Conservation (phyloP, 2,329 filamentous ascomycete species). For the Acephala macrosclerotiorum region DNA sequence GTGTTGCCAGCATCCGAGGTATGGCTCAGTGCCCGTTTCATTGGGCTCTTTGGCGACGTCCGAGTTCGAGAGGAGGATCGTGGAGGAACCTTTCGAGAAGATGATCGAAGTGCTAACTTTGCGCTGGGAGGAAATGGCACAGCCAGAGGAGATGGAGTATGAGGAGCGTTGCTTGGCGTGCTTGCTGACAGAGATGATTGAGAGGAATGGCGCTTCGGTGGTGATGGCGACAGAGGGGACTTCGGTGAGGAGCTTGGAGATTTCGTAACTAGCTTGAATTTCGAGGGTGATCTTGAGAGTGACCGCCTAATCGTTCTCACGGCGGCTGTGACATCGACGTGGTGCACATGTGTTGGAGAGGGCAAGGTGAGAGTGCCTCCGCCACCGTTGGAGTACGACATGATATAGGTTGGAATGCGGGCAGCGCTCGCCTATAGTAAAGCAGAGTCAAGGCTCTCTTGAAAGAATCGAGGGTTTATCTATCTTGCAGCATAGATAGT, state of each 20-base stretch:
- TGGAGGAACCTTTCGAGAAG: conserved; percentile 65
- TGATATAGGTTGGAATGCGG: conserved; percentile 46
- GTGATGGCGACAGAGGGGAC: conserved; percentile 66
- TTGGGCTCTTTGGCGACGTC: conserved; percentile 80
- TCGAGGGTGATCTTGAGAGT: conserved; percentile 92
- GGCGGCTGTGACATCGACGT: conserved; percentile 82
- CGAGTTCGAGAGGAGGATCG: conserved; percentile 67
- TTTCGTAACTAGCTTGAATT: conserved; percentile 71
- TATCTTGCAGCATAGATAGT: conserved; percentile 32
- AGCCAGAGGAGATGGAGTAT: conserved; percentile 60
- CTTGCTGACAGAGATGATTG: conserved; percentile 48
- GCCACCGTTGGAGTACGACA: conserved; percentile 65
- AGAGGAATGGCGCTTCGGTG: conserved; percentile 52
- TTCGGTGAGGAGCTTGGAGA: conserved; percentile 54
- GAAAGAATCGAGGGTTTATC: conserved; percentile 26
- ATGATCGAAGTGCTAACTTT: conserved; percentile 70
- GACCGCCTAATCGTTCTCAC: conserved; percentile 87
- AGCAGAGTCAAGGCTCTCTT: conserved; percentile 17
- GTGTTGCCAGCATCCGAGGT: conserved; percentile 75
- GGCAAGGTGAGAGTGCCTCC: conserved; percentile 86
- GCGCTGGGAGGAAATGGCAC: conserved; percentile 72
- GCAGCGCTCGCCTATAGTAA: conserved; percentile 32
- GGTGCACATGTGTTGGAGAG: conserved; percentile 83
- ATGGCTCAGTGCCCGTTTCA: conserved; percentile 76
- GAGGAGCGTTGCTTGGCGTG: conserved; percentile 43